Conservation (phyloP, 2,329 filamentous ascomycete species). For the Colletotrichum incanum region DNA sequence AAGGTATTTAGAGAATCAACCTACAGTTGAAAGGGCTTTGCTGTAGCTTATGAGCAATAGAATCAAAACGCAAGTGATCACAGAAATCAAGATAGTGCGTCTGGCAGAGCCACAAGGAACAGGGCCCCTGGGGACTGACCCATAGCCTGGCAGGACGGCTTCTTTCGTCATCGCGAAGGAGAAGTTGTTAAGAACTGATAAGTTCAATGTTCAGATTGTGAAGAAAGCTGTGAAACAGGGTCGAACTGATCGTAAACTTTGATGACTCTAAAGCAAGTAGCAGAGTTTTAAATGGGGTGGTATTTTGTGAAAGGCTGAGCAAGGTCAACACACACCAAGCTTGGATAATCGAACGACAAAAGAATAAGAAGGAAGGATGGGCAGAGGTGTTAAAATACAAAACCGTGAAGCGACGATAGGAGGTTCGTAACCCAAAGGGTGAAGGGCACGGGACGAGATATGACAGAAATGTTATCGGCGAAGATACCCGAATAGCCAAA, state of each 20-base stretch:
- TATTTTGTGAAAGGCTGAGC: neutral
- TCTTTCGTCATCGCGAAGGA: constrained; percentile 10
- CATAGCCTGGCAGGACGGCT: constrained; percentile 2
- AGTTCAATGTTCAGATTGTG: too few species aligned
- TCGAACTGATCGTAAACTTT: rapidly evolving
- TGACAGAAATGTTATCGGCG: neutral
- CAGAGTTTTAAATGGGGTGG: neutral
- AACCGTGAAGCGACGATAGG: neutral
- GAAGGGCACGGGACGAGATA: too few species aligned
- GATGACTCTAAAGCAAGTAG: neutral
- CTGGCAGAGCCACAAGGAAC: neutral
- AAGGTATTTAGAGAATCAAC: neutral
- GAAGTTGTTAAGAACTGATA: too few species aligned
- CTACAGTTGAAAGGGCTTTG: neutral
- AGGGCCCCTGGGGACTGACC: neutral
- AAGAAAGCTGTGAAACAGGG: neutral
- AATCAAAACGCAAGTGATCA: neutral
- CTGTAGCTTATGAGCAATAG: neutral
- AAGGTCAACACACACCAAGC: neutral
- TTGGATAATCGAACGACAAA: neutral
- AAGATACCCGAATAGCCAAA: neutral
- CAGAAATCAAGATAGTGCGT: neutral
- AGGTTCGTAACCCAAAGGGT: too few species aligned
- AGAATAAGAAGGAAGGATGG: neutral
- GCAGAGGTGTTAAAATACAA: neutral